Conservation (phyloP, 768 basidiomycete species). For the Hypholoma sublateritium region DNA sequence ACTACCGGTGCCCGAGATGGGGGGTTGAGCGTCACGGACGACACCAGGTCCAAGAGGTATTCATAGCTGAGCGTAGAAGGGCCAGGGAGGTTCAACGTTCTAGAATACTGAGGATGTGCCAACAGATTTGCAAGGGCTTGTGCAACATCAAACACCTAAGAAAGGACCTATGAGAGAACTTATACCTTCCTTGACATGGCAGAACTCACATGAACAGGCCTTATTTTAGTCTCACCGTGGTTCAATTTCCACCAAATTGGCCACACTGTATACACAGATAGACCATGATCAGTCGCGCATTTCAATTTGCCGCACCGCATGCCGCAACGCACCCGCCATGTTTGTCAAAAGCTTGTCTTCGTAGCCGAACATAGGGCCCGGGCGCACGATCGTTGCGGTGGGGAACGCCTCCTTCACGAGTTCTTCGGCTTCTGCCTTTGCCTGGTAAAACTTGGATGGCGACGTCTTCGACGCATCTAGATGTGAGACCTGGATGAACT, state of each 20-base stretch:
- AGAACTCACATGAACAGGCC: slow-evolving; percentile 83
- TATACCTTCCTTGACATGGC: slow-evolving; percentile 10
- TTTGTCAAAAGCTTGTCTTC: slow-evolving; percentile 95
- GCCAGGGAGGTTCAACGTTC: slow-evolving; percentile 83
- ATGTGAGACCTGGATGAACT: slow-evolving; percentile 93
- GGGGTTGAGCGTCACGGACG: slow-evolving; percentile 75
- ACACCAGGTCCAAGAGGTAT: slow-evolving; percentile 76
- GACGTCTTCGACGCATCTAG: slow-evolving; percentile 84
- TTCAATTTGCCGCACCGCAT: slow-evolving; percentile 2
- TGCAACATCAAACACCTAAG: slow-evolving; percentile 89
- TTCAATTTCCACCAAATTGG: slow-evolving; percentile 96
- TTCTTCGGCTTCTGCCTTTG: slow-evolving; percentile 90
- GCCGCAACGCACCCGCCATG: slow-evolving; percentile 69
- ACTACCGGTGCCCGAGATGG: slow-evolving; percentile 71
- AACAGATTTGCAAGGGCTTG: slow-evolving; percentile 85
- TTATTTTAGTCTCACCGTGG: slow-evolving; percentile 79
- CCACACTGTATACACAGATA: slow-evolving; percentile 55
- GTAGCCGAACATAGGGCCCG: slow-evolving; percentile 84
- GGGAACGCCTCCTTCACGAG: slow-evolving; percentile 83
- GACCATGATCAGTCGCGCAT: slow-evolving; percentile 5
- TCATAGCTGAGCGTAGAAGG: slow-evolving; percentile 84
- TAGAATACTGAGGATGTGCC: slow-evolving; percentile 55
- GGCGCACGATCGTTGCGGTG: slow-evolving; percentile 84
- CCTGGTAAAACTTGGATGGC: slow-evolving; percentile 78
- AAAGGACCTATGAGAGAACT: slow-evolving; percentile 15